Percentiles rank a stretch among this genome's conserved stretches.
These are phyloP conservation scores for Margaritispora aquatica DNA, from an alignment of 495 filamentous ascomycete species.

Conservation along the genomic window DNA sequence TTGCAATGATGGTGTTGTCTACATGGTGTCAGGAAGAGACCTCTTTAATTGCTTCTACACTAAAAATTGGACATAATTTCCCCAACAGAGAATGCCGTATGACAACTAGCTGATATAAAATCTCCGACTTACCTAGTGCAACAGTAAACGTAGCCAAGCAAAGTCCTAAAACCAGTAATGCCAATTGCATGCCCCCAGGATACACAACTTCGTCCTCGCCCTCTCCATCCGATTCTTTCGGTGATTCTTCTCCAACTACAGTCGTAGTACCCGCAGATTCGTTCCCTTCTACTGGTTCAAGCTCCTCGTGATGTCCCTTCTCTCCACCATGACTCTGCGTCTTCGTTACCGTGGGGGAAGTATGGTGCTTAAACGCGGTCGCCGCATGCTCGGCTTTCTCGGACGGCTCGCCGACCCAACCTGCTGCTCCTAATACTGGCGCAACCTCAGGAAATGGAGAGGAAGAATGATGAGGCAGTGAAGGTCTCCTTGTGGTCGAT, in stretches of 20 bases:
- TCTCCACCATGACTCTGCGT: neutral
- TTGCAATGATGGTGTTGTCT: slow-evolving; percentile 44
- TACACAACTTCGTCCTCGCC: slow-evolving; percentile 26
- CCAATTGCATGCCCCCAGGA: slow-evolving; percentile 37
- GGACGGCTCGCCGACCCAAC: slow-evolving; percentile 2
- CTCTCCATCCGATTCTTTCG: slow-evolving; percentile 4
- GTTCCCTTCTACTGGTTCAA: slow-evolving; percentile 1
- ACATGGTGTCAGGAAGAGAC: slow-evolving; percentile 19
- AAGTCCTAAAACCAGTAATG: slow-evolving; percentile 42
- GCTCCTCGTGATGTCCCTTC: neutral
- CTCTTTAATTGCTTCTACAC: no score
- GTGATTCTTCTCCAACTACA: neutral
- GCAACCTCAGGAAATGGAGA: slow-evolving; percentile 8
- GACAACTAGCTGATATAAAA: no score
- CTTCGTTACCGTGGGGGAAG: neutral
- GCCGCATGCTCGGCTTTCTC: slow-evolving; percentile 14
- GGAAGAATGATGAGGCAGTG: slow-evolving; percentile 3
- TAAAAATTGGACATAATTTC: no score
- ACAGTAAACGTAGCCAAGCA: slow-evolving; percentile 52
- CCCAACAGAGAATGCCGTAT: no score
- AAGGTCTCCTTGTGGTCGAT: slow-evolving; percentile 14
- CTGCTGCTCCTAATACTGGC: slow-evolving; percentile 6
- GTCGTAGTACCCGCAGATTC: neutral
- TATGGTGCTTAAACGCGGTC: slow-evolving; percentile 9
- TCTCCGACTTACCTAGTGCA: slow-evolving; percentile 37